A percentile compares a stretch with the other conserved stretches of the same genome.
Evolutionary conservation across 2,329 filamentous ascomycete species (phyloP).

Genomic region (Lachnellula hyalina): DNA sequence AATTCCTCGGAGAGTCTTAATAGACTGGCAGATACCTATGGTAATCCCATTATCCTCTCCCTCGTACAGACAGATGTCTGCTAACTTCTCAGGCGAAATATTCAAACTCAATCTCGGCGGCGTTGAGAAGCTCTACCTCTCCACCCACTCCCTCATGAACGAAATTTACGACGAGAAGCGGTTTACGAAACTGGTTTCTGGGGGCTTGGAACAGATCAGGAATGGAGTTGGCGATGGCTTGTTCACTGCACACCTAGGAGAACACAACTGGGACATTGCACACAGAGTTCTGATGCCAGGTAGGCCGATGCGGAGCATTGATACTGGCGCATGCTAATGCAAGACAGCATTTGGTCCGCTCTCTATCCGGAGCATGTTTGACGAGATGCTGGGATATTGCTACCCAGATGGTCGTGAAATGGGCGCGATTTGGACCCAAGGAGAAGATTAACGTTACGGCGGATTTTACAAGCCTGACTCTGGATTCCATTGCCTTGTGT

Average conservation of each 20-base stretch:
- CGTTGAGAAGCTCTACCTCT: slow-evolving; percentile 44
- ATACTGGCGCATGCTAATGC: not conserved
- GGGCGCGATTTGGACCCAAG: slow-evolving; percentile 57
- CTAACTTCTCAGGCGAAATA: slow-evolving; percentile 39
- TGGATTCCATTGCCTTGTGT: slow-evolving; percentile 69
- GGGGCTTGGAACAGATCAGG: slow-evolving; percentile 49
- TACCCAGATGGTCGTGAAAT: slow-evolving; percentile 60
- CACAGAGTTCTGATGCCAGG: slow-evolving; percentile 57
- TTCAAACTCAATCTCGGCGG: slow-evolving; percentile 50
- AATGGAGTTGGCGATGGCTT: slow-evolving; percentile 59
- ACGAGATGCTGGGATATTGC: slow-evolving; percentile 64
- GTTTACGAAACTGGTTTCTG: slow-evolving; percentile 54
- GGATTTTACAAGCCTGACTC: slow-evolving; percentile 65
- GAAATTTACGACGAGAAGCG: slow-evolving; percentile 61
- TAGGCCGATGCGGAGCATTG: not conserved
- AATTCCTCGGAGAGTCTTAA: slow-evolving; percentile 50
- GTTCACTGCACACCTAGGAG: slow-evolving; percentile 51
- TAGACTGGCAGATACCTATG: slow-evolving; percentile 59
- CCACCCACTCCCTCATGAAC: slow-evolving; percentile 51
- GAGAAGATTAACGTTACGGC: slow-evolving; percentile 55
- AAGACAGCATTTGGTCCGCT: slow-evolving; percentile 59
- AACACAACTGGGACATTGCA: slow-evolving; percentile 62
- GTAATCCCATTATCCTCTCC: slow-evolving; percentile 34
- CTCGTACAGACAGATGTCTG: not conserved
- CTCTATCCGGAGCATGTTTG: slow-evolving; percentile 63